These are phyloP conservation scores for Annulohypoxylon truncatum DNA, from an alignment of 2,329 filamentous ascomycete genomes.

Conservation along the genomic window DNA sequence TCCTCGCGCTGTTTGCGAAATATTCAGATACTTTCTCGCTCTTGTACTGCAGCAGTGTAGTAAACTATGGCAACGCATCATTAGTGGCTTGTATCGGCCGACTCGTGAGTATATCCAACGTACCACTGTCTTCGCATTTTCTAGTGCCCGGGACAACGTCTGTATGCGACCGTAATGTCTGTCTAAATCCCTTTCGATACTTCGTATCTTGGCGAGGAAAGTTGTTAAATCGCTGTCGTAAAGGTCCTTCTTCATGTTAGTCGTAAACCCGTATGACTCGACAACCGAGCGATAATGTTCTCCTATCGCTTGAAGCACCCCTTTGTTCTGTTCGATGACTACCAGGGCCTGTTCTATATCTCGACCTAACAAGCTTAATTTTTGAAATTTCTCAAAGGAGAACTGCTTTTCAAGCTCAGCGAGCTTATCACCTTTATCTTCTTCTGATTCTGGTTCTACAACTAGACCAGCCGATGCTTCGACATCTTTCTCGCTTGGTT, in stretches of 20 bases:
- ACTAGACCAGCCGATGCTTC: slow-evolving; percentile 7
- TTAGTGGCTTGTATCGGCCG: neutral
- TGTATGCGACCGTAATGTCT: slow-evolving; percentile 30
- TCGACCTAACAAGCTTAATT: slow-evolving; percentile 22
- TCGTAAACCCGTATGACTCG: slow-evolving; percentile 19
- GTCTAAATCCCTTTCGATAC: slow-evolving; percentile 33
- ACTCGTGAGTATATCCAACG: neutral
- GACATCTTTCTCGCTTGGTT: neutral
- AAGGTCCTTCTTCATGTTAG: slow-evolving; percentile 10
- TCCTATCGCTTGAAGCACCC: slow-evolving; percentile 31
- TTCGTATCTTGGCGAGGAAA: slow-evolving; percentile 32
- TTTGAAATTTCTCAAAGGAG: slow-evolving; percentile 37
- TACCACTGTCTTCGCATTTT: slow-evolving; percentile 38
- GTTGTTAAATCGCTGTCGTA: slow-evolving; percentile 17
- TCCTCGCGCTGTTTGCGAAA: slow-evolving; percentile 40
- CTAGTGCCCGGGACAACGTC: slow-evolving; percentile 29
- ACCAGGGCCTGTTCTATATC: slow-evolving; percentile 34
- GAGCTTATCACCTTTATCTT: slow-evolving; percentile 12
- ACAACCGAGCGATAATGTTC: slow-evolving; percentile 32
- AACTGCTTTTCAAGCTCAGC: slow-evolving; percentile 32
- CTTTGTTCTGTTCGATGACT: slow-evolving; percentile 40
- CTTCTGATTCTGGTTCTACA: slow-evolving; percentile 7
- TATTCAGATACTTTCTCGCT: slow-evolving; percentile 39
- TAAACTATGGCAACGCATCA: slow-evolving; percentile 34
- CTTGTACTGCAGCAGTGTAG: slow-evolving; percentile 41